A percentile compares a stretch with the other conserved stretches of the same genome.
phyloP scores from a whole-genome alignment of 192 early-diverging fungal genomes.

The Entomortierella chlamydospora region DNA sequence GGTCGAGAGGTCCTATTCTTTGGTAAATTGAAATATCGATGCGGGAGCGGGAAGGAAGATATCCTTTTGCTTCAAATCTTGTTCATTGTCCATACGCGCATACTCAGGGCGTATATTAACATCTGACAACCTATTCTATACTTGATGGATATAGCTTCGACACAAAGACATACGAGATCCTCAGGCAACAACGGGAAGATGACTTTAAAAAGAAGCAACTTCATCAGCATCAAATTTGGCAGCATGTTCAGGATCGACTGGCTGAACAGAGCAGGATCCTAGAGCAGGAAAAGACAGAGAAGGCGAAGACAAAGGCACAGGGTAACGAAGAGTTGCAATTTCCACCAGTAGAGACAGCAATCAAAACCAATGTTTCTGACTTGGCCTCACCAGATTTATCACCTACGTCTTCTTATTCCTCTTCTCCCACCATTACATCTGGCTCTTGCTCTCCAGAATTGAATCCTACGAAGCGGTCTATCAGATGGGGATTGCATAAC shows the following conservation, averaged over 20 bases:
- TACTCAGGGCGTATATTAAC: too few relatives aligned
- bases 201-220: slow-evolving; percentile 23
- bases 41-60: background rate
- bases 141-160: slow-evolving; percentile 24
- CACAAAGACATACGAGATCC: slow-evolving; percentile 28
- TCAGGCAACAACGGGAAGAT: slow-evolving; percentile 34
- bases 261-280: slow-evolving; percentile 35
- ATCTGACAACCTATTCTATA: background rate
- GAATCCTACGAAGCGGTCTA: slow-evolving; percentile 30
- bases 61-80: background rate
- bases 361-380: background rate
- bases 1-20: slow-evolving; percentile 29
- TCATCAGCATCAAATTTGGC: slow-evolving; percentile 50
- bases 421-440: slow-evolving; percentile 29
- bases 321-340: background rate
- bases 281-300: slow-evolving; percentile 27
- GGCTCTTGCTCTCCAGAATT: slow-evolving; percentile 24
- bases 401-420: slow-evolving; percentile 3
- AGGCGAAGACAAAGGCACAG: slow-evolving; percentile 7
- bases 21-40: slow-evolving; percentile 16
- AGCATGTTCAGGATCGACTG: slow-evolving; percentile 50
- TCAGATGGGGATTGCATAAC: slow-evolving; percentile 42
- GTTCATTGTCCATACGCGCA: background rate
- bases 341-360: background rate
- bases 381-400: background rate